phyloP scores from a whole-genome alignment of 2,329 filamentous ascomycete species.

The Xylariaceae sp. region DNA sequence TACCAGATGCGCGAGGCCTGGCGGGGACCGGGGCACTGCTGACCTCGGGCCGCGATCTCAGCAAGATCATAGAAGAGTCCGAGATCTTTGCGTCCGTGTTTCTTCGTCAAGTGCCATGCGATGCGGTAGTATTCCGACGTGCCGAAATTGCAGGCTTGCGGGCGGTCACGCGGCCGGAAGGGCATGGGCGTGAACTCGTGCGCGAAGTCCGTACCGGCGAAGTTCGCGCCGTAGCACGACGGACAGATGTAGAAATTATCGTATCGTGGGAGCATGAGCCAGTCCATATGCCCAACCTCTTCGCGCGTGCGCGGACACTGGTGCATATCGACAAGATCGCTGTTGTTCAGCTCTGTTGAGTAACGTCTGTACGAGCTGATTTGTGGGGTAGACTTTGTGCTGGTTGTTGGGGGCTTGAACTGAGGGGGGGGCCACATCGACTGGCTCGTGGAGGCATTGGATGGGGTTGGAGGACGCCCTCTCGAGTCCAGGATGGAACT shows the following conservation, averaged over 20 bases:
- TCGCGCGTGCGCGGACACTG: constrained; percentile 64
- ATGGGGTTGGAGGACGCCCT: constrained; percentile 21
- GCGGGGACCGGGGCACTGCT: constrained; percentile 53
- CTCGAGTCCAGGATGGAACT: constrained; percentile 18
- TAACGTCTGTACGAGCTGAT: constrained; percentile 48
- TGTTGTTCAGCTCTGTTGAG: constrained; percentile 47
- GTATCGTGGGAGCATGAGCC: constrained; percentile 69
- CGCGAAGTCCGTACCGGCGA: constrained; percentile 62
- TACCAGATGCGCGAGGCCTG: constrained; percentile 64
- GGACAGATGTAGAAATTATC: constrained; percentile 77
- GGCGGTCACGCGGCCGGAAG: constrained; percentile 50
- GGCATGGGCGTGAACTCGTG: constrained; percentile 60
- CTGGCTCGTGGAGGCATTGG: constrained; percentile 23
- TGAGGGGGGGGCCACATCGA: constrained; percentile 43
- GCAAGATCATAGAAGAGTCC: constrained; percentile 65
- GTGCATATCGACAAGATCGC: constrained; percentile 48
- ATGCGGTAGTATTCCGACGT: constrained; percentile 73
- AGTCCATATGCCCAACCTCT: constrained; percentile 63
- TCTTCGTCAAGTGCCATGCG: constrained; percentile 74
- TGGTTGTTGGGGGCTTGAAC: constrained; percentile 37
- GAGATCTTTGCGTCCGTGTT: constrained; percentile 61
- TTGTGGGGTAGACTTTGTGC: constrained; percentile 37
- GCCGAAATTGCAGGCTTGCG: constrained; percentile 73
- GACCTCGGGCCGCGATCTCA: constrained; percentile 51
- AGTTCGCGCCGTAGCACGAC: constrained; percentile 67